Percentiles rank a stretch among this genome's conserved stretches.
Conservation (phyloP, 805 yeast species). For the Myxozyma kluyveri region DNA sequence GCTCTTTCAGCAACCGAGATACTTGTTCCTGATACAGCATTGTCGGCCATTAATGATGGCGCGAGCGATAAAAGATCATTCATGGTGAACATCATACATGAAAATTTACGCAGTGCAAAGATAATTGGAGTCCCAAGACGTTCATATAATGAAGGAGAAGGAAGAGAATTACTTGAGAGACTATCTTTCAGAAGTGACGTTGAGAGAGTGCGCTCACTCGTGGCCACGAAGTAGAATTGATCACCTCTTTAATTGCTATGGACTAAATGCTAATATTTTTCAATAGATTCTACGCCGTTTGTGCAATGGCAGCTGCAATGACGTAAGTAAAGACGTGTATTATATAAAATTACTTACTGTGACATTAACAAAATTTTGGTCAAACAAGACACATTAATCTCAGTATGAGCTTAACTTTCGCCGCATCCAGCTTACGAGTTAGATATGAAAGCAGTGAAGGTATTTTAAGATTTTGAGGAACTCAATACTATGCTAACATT, state of each 20-base stretch:
- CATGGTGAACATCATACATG: constrained; percentile 35
- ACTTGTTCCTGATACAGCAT: constrained; percentile 3
- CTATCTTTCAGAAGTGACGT: constrained; percentile 31
- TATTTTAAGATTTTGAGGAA: too few relatives aligned
- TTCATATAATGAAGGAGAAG: constrained; percentile 35
- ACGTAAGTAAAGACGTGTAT: background rate
- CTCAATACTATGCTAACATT: too few relatives aligned
- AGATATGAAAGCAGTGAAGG: constrained; percentile 24
- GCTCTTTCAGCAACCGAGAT: constrained; percentile 39
- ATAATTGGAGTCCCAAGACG: constrained; percentile 34
- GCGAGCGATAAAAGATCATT: background rate
- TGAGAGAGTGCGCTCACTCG: constrained; percentile 32
- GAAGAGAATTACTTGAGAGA: constrained; percentile 30
- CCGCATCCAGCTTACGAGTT: constrained; percentile 28
- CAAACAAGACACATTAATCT: constrained; percentile 30
- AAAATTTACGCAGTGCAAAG: constrained; percentile 36
- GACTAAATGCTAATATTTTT: background rate
- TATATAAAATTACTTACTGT: background rate
- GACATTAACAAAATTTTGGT: too few relatives aligned
- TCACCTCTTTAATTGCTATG: background rate
- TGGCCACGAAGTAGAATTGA: constrained; percentile 33
- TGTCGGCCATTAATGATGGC: background rate
- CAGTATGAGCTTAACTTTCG: constrained; percentile 31
- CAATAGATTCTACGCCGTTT: constrained; percentile 34
- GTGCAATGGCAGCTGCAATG: constrained; percentile 33